Base-by-base conservation (phyloP, 257 asterid genomes). In the Lithospermum erythrorhizon region DNA sequence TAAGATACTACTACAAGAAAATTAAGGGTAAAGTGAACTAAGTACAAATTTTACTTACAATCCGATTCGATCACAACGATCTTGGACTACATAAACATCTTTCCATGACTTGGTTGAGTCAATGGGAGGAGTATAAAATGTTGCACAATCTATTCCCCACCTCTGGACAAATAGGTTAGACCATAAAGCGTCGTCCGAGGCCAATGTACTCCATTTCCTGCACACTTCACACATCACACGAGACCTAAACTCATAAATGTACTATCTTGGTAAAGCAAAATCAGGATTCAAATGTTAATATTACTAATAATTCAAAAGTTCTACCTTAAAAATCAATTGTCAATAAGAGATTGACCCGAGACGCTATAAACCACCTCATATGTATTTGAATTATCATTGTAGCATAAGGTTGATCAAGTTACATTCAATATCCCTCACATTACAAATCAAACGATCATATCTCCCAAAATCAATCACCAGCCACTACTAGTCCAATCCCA, bases 21-120 rank as follows among this genome's bases (percentile, higher is more conserved):
- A 30, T 13, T 20, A 2, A 19, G 27, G n/a, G 59, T n/a, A 55
- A 21, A 8, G 45, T 35, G 11, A 2, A 35, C 37, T 6, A 30
- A 30, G 32, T 9, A n/a, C n/a, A 21, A 2, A 30, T 35, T 4
- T 35, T 55, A 73, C 94, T 85, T 76, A 83, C 95, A 82, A 63
- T 79, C 96, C 95, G 58, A 83, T 64, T 11, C 95, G 89, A 72
- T 86, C 90, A 21, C 94, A 79, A 2, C 95, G 87, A 53, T 83
- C 84, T 80, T 86, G 96, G 57, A 79, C 87, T 53, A 69, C 62
- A 63, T 75, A 86, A 49, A 80, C 85, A 51, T 88, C 88, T 76
- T 86, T 86, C 96, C 96, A 88, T 0, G 86, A 69, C 62, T 76
- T 75, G 3, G 94, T 64, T 17, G 49, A 41, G 18, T 41, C 18